Evolutionary conservation across 768 basidiomycete species (phyloP), one percentile per base, ranked within the genome.

Genomic region (Atractiella rhizophila): DNA sequence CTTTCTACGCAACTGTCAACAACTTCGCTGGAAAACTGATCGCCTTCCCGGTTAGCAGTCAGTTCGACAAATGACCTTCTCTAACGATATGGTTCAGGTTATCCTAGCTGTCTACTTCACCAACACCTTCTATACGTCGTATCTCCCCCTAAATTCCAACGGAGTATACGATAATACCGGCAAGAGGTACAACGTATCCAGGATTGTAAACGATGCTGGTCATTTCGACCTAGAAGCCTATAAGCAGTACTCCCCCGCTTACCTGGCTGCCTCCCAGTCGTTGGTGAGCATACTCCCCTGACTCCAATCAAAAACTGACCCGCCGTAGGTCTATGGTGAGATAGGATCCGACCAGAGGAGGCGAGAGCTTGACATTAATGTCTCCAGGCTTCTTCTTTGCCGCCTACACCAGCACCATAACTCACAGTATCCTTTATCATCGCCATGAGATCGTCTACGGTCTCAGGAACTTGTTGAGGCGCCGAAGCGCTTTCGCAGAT

Each of bases 361-460:
- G n/a, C n/a, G n/a, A n/a, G n/a, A n/a, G n/a, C n/a, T n/a, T n/a
- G n/a, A 57, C 42, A 67, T 39, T 65, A 63, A 41, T 67, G 66
- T 30, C 59, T 64, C 42, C 48, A 46, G 23, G 45, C 13, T 42
- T 63, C 30, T 63, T 61, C 20, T 67, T 68, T 40, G 65, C 64
- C 15, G 51, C 53, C 26, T 62, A 67, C 48, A 57, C 63, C 0
- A 56, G 63, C 6, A 63, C 60, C 1, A 39, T 66, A n/a, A n/a
- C n/a, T 23, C 64, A 66, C 34, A 54, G 59, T 7, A 27, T 70
- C 58, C 44, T 73, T 55, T 55, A 64, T 64, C 71, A 73, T 56
- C 66, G 67, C 52, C 65, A 67, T 37, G 70, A 70, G 31, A 68
- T 72, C 43, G 51, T 63, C 5, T 41, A 46, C 31, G 68, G 69